These are phyloP conservation scores for Penstemon barbatus DNA, from an alignment of 257 asterid species.

Conservation along the genomic window DNA sequence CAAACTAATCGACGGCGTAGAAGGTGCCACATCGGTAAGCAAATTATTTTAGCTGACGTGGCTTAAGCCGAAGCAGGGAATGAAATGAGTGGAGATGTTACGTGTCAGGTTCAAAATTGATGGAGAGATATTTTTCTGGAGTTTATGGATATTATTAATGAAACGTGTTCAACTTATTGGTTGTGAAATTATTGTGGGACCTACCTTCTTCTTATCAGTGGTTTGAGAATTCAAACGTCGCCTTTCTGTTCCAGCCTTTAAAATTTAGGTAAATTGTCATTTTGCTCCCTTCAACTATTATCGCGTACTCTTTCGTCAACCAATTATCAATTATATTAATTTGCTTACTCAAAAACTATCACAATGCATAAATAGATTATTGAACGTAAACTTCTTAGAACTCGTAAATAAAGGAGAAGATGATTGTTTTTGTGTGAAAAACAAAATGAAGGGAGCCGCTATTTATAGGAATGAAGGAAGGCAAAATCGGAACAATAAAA, in stretches of 20 bases:
- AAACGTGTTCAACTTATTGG: slow-evolving; percentile 30
- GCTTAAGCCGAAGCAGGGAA: slow-evolving; percentile 31
- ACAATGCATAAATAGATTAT: no score
- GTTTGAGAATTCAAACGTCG: slow-evolving; percentile 30
- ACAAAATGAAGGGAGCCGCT: no score
- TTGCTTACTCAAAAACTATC: no score
- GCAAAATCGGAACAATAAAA: no score
- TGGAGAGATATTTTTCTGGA: slow-evolving; percentile 33
- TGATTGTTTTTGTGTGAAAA: no score
- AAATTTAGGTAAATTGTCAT: not conserved
- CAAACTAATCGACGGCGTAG: slow-evolving; percentile 25
- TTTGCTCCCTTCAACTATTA: no score
- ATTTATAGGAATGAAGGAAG: no score
- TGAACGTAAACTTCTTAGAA: no score
- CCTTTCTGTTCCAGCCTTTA: slow-evolving; percentile 22
- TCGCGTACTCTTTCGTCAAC: no score
- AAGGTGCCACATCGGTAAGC: slow-evolving; percentile 21
- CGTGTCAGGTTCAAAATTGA: slow-evolving; percentile 39
- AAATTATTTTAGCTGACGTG: slow-evolving; percentile 35
- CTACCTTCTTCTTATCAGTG: not conserved
- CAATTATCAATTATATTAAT: no score
- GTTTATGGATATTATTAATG: slow-evolving; percentile 21
- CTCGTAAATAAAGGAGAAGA: no score
- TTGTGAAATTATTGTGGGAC: slow-evolving; percentile 13
- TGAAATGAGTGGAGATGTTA: slow-evolving; percentile 5